A percentile compares a stretch with the other conserved stretches of the same genome.
These are phyloP conservation scores for Suhomyces vadensis DNA, from an alignment of 805 yeast genomes.

Conservation along the genomic window DNA sequence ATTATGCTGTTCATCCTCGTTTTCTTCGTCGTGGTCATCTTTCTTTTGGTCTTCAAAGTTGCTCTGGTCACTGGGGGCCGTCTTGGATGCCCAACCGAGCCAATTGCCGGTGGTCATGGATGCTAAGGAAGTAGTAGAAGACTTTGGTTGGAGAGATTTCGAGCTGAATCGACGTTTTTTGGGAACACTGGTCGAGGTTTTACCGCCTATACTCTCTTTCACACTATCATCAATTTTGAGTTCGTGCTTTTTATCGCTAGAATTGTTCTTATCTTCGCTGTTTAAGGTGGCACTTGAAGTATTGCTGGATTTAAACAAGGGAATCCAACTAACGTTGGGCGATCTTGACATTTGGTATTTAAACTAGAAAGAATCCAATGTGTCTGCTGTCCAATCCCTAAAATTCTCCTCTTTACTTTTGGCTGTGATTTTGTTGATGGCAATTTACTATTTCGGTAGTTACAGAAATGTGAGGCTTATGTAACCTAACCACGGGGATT, in stretches of 20 bases:
- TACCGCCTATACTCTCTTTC: neutral
- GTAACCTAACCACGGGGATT: no score
- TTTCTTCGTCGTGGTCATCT: slow-evolving; percentile 15
- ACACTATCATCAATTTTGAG: neutral
- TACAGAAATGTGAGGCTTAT: no score
- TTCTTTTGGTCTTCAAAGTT: slow-evolving; percentile 12
- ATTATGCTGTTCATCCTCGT: slow-evolving; percentile 19
- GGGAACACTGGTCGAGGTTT: neutral
- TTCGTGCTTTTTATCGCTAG: neutral
- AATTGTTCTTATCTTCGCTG: neutral
- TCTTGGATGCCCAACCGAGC: slow-evolving; percentile 27
- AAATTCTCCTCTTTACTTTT: neutral
- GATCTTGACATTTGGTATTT: slow-evolving; percentile 2
- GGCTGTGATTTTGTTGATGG: neutral
- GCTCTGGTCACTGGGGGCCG: slow-evolving; percentile 19
- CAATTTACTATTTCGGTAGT: slow-evolving; percentile 1
- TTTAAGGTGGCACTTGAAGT: neutral
- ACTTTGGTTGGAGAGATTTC: slow-evolving; percentile 14
- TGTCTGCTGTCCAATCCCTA: neutral
- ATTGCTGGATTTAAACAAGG: neutral
- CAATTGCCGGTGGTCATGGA: slow-evolving; percentile 29
- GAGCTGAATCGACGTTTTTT: slow-evolving; percentile 1
- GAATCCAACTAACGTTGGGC: slow-evolving; percentile 4
- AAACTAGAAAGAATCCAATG: neutral
- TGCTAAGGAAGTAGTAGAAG: slow-evolving; percentile 26